phyloP scores from a whole-genome alignment of 495 filamentous ascomycete species.

The Talaromyces trachyspermus region DNA sequence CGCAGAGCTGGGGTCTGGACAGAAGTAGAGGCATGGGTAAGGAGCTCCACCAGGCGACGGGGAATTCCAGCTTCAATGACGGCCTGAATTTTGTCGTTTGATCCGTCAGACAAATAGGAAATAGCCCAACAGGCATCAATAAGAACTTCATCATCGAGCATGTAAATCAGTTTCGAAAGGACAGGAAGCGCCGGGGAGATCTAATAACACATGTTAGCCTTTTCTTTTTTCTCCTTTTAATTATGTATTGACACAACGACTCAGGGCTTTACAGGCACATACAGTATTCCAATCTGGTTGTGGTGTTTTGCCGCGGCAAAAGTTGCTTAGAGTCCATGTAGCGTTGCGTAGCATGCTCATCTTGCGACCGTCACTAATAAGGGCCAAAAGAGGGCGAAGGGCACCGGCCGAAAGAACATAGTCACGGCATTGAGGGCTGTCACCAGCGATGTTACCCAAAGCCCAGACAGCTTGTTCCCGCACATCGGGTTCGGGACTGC shows the following conservation, averaged over 20 bases:
- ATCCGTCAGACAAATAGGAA: constrained; percentile 97
- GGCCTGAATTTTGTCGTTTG: constrained; percentile 99
- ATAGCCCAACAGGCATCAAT: constrained; percentile 99
- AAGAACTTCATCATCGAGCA: constrained; percentile 94
- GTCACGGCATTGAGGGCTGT: constrained; percentile 94
- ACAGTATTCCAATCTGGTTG: constrained; percentile 98
- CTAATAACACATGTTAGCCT: constrained; percentile 43
- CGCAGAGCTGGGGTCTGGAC: constrained; percentile 97
- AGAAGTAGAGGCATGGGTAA: constrained; percentile 98
- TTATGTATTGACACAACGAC: too few species aligned
- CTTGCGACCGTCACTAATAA: constrained; percentile 96
- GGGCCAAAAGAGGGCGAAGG: constrained; percentile 75
- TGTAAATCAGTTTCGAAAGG: constrained; percentile 94
- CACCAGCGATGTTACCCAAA: constrained; percentile 97
- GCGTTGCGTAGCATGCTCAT: constrained; percentile 98
- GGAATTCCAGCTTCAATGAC: constrained; percentile 98
- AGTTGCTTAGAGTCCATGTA: constrained; percentile 99
- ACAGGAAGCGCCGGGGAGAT: constrained; percentile 96
- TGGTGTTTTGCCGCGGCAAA: constrained; percentile 98
- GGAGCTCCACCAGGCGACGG: constrained; percentile 89
- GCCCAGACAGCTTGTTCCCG: constrained; percentile 99
- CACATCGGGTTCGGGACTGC: constrained; percentile 95
- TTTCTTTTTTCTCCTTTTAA: too few species aligned
- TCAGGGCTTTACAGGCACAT: constrained; percentile 12
- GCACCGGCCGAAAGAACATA: constrained; percentile 88